Evolutionary conservation across 768 basidiomycete species (phyloP).

Genomic region (Omphalotus guepiniiformis): DNA sequence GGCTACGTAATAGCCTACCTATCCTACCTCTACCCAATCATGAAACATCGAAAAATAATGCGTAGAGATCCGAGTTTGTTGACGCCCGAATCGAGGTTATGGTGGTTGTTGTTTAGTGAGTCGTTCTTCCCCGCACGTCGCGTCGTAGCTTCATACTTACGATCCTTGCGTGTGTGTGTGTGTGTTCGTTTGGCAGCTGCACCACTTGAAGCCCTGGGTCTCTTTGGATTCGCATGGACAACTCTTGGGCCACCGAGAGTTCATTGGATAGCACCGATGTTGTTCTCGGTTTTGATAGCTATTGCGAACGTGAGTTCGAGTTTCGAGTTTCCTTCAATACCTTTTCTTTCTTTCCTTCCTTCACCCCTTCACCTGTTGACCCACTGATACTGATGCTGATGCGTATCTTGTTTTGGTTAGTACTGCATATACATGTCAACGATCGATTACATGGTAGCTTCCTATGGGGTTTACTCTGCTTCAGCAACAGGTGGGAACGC

Average conservation of each 20-base stretch:
- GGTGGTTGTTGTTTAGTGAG: constrained; percentile 7
- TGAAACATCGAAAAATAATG: constrained; percentile 6
- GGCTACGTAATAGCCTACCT: constrained; percentile 6
- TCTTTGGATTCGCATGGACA: constrained; percentile 55
- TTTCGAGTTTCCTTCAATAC: too few species aligned
- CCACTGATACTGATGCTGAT: neutral
- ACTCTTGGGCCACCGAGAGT: constrained; percentile 29
- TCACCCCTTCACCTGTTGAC: neutral
- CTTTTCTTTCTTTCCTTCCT: too few species aligned
- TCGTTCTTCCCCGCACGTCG: neutral
- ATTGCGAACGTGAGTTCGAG: constrained; percentile 11
- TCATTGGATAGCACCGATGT: constrained; percentile 43
- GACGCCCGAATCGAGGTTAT: constrained; percentile 2
- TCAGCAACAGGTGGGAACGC: constrained; percentile 12
- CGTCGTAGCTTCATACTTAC: neutral
- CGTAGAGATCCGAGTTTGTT: neutral
- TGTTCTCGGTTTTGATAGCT: constrained; percentile 17
- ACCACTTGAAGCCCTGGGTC: constrained; percentile 35
- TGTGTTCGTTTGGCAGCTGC: constrained; percentile 32
- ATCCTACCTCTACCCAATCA: constrained; percentile 4
- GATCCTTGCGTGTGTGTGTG: constrained; percentile 22
- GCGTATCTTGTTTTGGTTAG: neutral
- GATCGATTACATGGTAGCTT: constrained; percentile 12
- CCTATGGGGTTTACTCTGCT: constrained; percentile 9
- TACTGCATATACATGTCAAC: constrained; percentile 13